Evolutionary conservation across 345 rosid species (phyloP).

Genomic region (Salix brachista): DNA sequence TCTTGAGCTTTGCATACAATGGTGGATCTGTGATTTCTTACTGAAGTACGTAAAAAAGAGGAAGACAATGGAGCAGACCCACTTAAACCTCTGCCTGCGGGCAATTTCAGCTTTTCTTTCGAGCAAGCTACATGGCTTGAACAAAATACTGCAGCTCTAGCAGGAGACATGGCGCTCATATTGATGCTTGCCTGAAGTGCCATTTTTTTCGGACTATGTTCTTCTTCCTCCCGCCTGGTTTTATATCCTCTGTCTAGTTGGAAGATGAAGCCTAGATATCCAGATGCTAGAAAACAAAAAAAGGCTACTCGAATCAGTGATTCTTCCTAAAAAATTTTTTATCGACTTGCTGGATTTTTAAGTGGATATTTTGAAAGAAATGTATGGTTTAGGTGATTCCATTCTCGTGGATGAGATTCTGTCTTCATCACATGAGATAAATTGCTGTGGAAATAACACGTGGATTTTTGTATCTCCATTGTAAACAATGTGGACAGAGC

Average conservation of each 20-base stretch:
- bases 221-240: background rate
- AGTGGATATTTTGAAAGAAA: background rate
- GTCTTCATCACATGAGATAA: background rate
- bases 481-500: background rate
- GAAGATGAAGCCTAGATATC: background rate
- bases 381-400: background rate
- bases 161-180: background rate
- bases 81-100: background rate
- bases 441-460: too few relatives aligned
- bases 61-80: background rate
- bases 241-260: background rate
- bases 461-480: background rate
- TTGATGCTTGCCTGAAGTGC: background rate
- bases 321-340: background rate
- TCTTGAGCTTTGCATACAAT: background rate
- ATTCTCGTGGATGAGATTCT: background rate
- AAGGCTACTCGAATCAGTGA: background rate
- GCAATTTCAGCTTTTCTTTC: background rate
- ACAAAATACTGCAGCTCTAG: background rate
- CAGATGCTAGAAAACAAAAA: too few relatives aligned
- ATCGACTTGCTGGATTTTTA: background rate
- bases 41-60: background rate
- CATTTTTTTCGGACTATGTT: background rate
- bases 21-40: background rate
- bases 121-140: background rate